Percentiles rank a stretch among this genome's conserved stretches.
These are phyloP conservation scores for Leccinellum luteum DNA, from an alignment of 768 basidiomycete species.

Conservation along the genomic window DNA sequence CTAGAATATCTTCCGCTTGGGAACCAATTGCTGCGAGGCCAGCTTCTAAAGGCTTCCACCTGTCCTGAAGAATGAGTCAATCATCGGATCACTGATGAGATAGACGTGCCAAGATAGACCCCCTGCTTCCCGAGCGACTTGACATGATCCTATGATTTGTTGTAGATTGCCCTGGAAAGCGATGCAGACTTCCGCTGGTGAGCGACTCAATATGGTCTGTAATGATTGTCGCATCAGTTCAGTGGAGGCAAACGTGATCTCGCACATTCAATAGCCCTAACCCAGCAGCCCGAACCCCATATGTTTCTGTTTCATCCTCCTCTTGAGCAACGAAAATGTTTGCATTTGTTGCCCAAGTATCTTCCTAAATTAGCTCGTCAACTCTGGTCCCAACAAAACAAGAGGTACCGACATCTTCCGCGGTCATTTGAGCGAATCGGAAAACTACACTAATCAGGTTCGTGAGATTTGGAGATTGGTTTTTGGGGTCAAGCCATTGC, in stretches of 20 bases:
- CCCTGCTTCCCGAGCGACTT: constrained; percentile 52
- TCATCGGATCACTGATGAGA: neutral
- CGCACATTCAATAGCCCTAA: constrained; percentile 79
- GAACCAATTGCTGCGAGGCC: constrained; percentile 79
- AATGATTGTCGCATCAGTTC: constrained; percentile 3
- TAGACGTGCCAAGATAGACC: constrained; percentile 58
- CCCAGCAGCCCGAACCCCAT: constrained; percentile 79
- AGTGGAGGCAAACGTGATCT: neutral
- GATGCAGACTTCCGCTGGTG: constrained; percentile 46
- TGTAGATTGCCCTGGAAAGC: constrained; percentile 55
- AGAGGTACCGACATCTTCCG: constrained; percentile 67
- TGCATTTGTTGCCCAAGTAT: constrained; percentile 84
- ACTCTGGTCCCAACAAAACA: neutral
- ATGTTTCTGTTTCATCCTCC: constrained; percentile 83
- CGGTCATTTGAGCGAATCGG: constrained; percentile 81
- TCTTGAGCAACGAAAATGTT: constrained; percentile 95
- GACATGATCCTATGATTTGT: constrained; percentile 56
- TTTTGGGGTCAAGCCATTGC: constrained; percentile 54
- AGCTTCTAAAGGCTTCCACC: constrained; percentile 94
- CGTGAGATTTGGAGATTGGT: constrained; percentile 37
- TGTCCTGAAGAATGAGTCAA: constrained; percentile 27
- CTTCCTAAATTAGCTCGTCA: constrained; percentile 57
- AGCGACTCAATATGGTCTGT: constrained; percentile 58
- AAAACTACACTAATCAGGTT: constrained; percentile 57
- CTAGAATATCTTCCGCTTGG: constrained; percentile 71